phyloP scores from a whole-genome alignment of 2,329 filamentous ascomycete species.

The Orbilia brochopaga region DNA sequence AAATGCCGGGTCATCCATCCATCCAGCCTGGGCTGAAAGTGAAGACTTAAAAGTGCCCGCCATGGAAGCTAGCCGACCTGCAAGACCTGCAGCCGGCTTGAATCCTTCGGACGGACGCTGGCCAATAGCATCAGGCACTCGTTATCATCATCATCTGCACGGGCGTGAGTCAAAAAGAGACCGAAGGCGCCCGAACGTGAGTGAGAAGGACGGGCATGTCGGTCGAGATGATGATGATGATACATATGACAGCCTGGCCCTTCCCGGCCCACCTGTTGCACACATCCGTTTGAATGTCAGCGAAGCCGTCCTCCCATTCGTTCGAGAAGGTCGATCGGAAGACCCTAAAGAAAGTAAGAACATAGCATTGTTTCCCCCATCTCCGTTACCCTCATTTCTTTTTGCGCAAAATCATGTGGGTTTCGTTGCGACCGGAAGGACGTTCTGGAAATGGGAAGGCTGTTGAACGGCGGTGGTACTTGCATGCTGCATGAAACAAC shows the following conservation, averaged over 20 bases:
- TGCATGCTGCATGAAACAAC: not conserved
- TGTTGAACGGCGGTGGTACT: conserved; percentile 3
- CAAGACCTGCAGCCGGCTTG: conserved; percentile 16
- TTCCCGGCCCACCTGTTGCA: not conserved
- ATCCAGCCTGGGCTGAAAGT: conserved; percentile 5
- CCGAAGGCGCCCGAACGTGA: conserved; percentile 22
- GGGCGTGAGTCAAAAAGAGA: conserved; percentile 46
- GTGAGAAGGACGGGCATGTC: conserved; percentile 16
- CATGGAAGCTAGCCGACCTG: not conserved
- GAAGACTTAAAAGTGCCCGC: not conserved
- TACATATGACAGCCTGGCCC: conserved; percentile 3
- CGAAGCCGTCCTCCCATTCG: not conserved
- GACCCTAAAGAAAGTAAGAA: too few species aligned
- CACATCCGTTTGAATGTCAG: too few species aligned
- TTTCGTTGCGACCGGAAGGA: conserved; percentile 41
- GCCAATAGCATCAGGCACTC: conserved; percentile 35
- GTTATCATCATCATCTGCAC: conserved; percentile 49
- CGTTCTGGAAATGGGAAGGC: conserved; percentile 47
- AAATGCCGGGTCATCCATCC: not conserved
- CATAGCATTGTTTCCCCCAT: too few species aligned
- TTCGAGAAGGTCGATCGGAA: conserved; percentile 31
- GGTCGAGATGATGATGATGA: not conserved
- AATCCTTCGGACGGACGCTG: conserved; percentile 41
- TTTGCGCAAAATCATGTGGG: conserved; percentile 37
- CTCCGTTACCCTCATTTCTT: not conserved